Percentiles rank a stretch among this genome's conserved stretches.
phyloP scores from a whole-genome alignment of 1,139 yeast species.

The Sugiyamaella pinicola region DNA sequence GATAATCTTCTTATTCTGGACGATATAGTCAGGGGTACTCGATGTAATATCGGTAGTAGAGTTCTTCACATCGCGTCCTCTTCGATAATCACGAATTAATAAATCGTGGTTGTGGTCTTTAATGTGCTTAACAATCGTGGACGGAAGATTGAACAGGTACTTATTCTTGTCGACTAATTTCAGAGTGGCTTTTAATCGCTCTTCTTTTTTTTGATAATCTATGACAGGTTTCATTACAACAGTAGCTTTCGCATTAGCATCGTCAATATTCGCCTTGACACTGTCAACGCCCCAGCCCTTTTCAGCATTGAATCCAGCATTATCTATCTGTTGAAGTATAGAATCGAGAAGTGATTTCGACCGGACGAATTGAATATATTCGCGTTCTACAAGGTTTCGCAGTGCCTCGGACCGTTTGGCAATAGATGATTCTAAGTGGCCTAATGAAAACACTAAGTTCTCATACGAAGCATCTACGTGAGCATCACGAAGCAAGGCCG shows the following conservation, averaged over 20 bases:
- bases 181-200: constrained; percentile 60
- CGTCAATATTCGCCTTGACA: constrained; percentile 40
- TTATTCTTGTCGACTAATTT: constrained; percentile 63
- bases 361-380: constrained; percentile 72
- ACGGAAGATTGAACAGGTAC: constrained; percentile 73
- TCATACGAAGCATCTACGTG: constrained; percentile 72
- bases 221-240: constrained; percentile 75
- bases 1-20: constrained; percentile 42
- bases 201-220: constrained; percentile 62
- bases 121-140: constrained; percentile 55
- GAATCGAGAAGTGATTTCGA: constrained; percentile 69
- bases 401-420: constrained; percentile 67
- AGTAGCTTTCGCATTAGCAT: constrained; percentile 52
- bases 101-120: constrained; percentile 67
- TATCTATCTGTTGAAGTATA: constrained; percentile 54
- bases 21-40: constrained; percentile 35
- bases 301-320: constrained; percentile 46
- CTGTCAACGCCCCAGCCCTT: constrained; percentile 41
- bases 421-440: constrained; percentile 61
- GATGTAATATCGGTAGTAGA: constrained; percentile 30
- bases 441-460: constrained; percentile 59
- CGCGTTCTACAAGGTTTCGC: constrained; percentile 66
- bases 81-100: constrained; percentile 67
- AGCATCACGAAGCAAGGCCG: constrained; percentile 65
- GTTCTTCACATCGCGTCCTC: constrained; percentile 50